Evolutionary conservation across 1,139 yeast genomes (phyloP).

Genomic region (Zygosaccharomyces sapae): DNA sequence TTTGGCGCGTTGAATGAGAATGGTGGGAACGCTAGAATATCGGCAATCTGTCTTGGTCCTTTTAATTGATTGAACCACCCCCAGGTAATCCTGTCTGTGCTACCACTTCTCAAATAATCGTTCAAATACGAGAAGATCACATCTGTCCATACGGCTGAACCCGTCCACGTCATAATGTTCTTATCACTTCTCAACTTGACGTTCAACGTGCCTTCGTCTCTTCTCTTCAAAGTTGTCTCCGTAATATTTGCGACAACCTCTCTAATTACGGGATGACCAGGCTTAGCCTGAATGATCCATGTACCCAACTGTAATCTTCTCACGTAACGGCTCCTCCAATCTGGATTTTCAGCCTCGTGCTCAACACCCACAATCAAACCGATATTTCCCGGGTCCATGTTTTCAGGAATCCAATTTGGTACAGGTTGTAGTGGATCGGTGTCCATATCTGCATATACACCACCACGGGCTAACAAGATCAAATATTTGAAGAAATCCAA

Average conservation of each 20-base stretch:
- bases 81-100: conserved; percentile 48
- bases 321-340: conserved; percentile 68
- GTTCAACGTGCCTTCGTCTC: conserved; percentile 36
- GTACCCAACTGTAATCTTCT: conserved; percentile 72
- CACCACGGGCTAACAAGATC: conserved; percentile 69
- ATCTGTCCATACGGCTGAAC: conserved; percentile 79
- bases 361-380: conserved; percentile 71
- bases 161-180: conserved; percentile 70
- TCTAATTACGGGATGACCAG: conserved; percentile 70
- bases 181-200: conserved; percentile 49
- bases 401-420: conserved; percentile 49
- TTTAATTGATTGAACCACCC: conserved; percentile 63
- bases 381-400: conserved; percentile 46
- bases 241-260: conserved; percentile 65
- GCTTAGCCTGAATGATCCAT: conserved; percentile 69
- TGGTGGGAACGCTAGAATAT: conserved; percentile 77
- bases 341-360: conserved; percentile 64
- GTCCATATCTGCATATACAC: conserved; percentile 72
- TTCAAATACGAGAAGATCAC: conserved; percentile 62
- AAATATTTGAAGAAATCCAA: conserved; percentile 74
- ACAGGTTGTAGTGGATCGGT: conserved; percentile 52
- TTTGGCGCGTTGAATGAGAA: conserved; percentile 54
- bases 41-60: conserved; percentile 65
- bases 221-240: conserved; percentile 52
- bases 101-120: conserved; percentile 46